Conservation (phyloP, 108 stramenopile species). For the Skeletonema potamos region DNA sequence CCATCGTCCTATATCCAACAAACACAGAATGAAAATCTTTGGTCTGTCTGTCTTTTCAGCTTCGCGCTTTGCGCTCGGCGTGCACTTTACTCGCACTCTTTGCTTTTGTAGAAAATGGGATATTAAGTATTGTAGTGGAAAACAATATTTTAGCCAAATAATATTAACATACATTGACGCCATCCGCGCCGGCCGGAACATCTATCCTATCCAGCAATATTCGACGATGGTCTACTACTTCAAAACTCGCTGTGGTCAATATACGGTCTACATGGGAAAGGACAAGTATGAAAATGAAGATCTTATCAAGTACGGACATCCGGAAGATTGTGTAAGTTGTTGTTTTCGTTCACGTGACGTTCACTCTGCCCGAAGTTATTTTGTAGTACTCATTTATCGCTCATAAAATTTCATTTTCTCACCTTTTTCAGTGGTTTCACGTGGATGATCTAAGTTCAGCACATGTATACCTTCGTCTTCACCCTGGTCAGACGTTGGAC, state of each 20-base stretch:
- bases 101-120: too few relatives aligned
- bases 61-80: too few relatives aligned
- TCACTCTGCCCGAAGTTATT: not conserved
- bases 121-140: too few relatives aligned
- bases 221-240: constrained; percentile 79
- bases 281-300: constrained; percentile 98
- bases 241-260: constrained; percentile 68
- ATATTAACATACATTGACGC: too few relatives aligned
- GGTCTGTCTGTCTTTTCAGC: too few relatives aligned
- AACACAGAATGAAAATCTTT: too few relatives aligned
- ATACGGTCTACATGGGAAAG: constrained; percentile 85
- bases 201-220: too few relatives aligned
- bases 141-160: too few relatives aligned
- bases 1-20: too few relatives aligned
- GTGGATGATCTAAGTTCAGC: constrained; percentile 97
- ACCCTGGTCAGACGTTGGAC: constrained; percentile 83
- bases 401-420: too few relatives aligned
- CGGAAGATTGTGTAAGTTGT: constrained; percentile 62
- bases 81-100: too few relatives aligned
- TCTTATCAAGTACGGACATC: constrained; percentile 93
- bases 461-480: constrained; percentile 97
- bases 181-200: too few relatives aligned
- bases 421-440: constrained; percentile 94
- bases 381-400: not conserved
- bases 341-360: constrained; percentile 56